Evolutionary conservation across 768 basidiomycete species (phyloP), one percentile per base, ranked within the genome.

Genomic region (Leccinum subtestaceum): DNA sequence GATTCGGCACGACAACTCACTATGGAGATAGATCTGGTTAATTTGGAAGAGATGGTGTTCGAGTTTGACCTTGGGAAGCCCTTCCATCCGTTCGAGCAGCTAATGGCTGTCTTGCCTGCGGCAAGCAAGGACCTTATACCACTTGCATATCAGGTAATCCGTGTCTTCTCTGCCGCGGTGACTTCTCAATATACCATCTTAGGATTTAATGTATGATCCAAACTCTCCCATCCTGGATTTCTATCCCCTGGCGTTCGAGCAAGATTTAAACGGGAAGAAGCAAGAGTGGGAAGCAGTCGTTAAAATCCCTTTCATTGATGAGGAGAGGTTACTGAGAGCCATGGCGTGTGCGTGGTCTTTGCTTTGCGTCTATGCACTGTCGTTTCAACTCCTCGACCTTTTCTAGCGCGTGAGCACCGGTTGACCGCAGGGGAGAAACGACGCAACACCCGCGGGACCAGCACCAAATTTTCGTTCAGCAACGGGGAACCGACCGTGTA

Each of bases 251-350:
- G 87, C 94, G 54, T 98, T 98, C 64, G 94, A 93, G 63, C 86
- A 84, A 63, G 97, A 99, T 76, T 75, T 97, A 69, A 98, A 99
- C 65, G 97, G 97, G 32, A 99, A 99, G 82, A 98, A 95, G 72
- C 88, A 90, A 65, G 96, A 98, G 25, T 99, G 97, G 97, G 97
- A 99, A 72, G 96, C 97, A 0, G 85, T 98, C 53, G 94, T 99
- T 55, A 98, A 98, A 77, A 98, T 99, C 64, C 97, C 97, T 0
- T 99, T 99, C 74, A 98, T 99, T 60, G 87, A 97, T 49, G 86
- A 95, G 71, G 65, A 75, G 11, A 80, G 93, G 53, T 71, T 99
- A 21, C 75, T 97, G 32, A 77, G 77, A 32, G 91, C 95, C 3
- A 98, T 99, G 96, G 75, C 78, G 32, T 74, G 93, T 92, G 13